Evolutionary conservation across 805 yeast genomes (phyloP), one percentile per base, ranked within the genome.

Genomic region (Zygosaccharomyces lentus): DNA sequence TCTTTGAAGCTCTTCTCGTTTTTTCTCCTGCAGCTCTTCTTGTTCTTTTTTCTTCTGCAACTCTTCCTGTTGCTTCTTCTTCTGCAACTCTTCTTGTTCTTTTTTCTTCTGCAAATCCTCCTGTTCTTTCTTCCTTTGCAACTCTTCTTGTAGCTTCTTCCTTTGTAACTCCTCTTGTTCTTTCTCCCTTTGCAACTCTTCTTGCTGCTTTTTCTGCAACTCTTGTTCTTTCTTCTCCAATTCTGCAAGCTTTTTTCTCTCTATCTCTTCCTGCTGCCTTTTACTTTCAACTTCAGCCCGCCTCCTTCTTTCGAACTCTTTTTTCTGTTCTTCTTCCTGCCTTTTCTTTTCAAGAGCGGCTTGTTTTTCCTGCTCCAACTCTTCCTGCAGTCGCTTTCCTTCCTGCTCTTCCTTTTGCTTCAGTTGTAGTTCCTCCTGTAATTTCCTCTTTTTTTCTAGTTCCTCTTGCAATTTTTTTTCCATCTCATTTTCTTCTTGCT

Each of bases 81-180:
- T 46, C 27, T 51, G 46, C 3, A 38, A 43, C 29, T n/a, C n/a
- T n/a, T 46, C 53, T 37, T 50, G 45, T 29, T 53, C 44, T 37
- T 45, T 43, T 23, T 46, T 45, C 26, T 38, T 48, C 10, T 24
- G 38, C 17, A 15, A 13, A 23, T 30, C 38, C 15, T 35, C 26
- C 13, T 37, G 30, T 25, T 25, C 31, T 23, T 37, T 47, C 26
- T 47, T 43, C 15, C 12, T 35, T 44, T 16, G 45, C 17, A 21
- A 49, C 38, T 36, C 43, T 30, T 29, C 43, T 19, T 36, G 19
- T 30, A 9, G 46, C 26, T 37, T 36, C 17, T 13, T 36, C 21
- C 13, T n/a, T 15, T 24, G 38, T n/a, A 15, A 13, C 23, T 30
- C 38, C 15, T 35, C 26, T 25, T 37, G 30, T 25, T 25, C 31